A percentile compares a stretch with the other conserved stretches of the same genome.
phyloP scores from a whole-genome alignment of 2,329 filamentous ascomycete genomes.

The Truncatella angustata region DNA sequence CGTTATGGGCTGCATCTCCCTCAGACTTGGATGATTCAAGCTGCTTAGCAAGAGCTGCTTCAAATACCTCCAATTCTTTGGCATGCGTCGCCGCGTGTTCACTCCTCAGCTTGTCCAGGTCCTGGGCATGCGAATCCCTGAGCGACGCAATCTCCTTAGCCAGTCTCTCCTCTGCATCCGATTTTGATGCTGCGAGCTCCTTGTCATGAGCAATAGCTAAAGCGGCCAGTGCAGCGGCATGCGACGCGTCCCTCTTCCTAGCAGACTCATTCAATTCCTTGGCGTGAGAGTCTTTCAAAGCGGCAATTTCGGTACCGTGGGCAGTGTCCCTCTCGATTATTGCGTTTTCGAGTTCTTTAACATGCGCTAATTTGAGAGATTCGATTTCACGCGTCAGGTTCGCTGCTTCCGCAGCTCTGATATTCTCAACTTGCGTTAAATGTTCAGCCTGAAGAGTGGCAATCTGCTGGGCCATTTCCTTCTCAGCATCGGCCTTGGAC shows the following conservation, averaged over 20 bases:
- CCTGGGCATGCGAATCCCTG: conserved; percentile 25
- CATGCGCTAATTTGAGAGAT: conserved; percentile 22
- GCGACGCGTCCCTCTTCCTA: conserved; percentile 25
- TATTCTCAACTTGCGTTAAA: conserved; percentile 3
- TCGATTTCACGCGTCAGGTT: conserved; percentile 21
- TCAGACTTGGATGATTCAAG: conserved; percentile 29
- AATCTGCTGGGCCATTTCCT: conserved; percentile 9
- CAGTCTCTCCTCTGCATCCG: conserved; percentile 23
- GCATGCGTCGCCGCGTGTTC: conserved; percentile 30
- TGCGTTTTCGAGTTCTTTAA: conserved; percentile 23
- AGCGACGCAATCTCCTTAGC: conserved; percentile 22
- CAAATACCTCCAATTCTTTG: conserved; percentile 16
- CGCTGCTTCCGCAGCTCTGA: conserved; percentile 14
- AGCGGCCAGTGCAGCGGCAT: conserved; percentile 27
- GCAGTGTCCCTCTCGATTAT: conserved; percentile 23
- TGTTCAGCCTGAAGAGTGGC: conserved; percentile 4
- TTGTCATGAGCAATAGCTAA: conserved; percentile 30
- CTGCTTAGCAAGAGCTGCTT: conserved; percentile 26
- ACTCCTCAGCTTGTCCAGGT: conserved; percentile 28
- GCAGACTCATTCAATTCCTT: conserved; percentile 27
- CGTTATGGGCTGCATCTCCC: conserved; percentile 10
- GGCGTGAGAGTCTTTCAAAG: conserved; percentile 25
- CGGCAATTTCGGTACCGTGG: conserved; percentile 19
- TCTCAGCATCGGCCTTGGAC: conserved; percentile 24
- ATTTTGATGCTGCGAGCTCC: conserved; percentile 30